Conservation (phyloP, 768 basidiomycete genomes). For the Polyporus arcularius region DNA sequence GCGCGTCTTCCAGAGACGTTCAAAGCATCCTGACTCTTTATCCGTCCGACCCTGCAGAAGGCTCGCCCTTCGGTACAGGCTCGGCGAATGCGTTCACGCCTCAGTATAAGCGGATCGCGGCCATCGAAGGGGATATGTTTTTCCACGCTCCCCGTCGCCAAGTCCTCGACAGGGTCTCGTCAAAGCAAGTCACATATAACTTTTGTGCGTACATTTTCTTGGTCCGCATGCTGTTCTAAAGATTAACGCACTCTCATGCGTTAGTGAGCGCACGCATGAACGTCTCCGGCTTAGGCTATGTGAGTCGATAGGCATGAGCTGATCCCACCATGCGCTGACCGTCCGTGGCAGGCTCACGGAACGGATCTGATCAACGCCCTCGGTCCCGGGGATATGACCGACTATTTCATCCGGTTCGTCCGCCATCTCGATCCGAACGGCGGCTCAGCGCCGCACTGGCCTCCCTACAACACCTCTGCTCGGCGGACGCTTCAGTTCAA, state of each 20-base stretch:
- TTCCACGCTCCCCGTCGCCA: slow-evolving; percentile 31
- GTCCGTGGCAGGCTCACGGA: slow-evolving; percentile 38
- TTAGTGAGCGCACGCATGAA: slow-evolving; percentile 16
- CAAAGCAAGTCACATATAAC: slow-evolving; percentile 22
- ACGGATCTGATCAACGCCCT: slow-evolving; percentile 47
- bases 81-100: slow-evolving; percentile 46
- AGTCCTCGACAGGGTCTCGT: slow-evolving; percentile 23
- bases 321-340: neutral
- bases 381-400: slow-evolving; percentile 43
- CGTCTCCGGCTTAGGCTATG: slow-evolving; percentile 1
- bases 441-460: slow-evolving; percentile 15
- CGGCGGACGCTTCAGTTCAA: neutral
- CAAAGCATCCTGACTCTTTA: slow-evolving; percentile 22
- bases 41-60: slow-evolving; percentile 37
- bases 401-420: slow-evolving; percentile 49
- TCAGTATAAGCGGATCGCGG: slow-evolving; percentile 32
- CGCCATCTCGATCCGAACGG: slow-evolving; percentile 47
- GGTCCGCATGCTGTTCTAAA: no score
- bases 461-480: slow-evolving; percentile 9
- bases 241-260: neutral
- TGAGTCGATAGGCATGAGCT: neutral
- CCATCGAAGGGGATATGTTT: slow-evolving; percentile 28
- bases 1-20: slow-evolving; percentile 18
- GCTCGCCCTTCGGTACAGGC: slow-evolving; percentile 56
- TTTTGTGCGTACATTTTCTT: slow-evolving; percentile 15